Conservation (phyloP, 1,284 basidiomycete species). For the Melampsora larici-populina region DNA sequence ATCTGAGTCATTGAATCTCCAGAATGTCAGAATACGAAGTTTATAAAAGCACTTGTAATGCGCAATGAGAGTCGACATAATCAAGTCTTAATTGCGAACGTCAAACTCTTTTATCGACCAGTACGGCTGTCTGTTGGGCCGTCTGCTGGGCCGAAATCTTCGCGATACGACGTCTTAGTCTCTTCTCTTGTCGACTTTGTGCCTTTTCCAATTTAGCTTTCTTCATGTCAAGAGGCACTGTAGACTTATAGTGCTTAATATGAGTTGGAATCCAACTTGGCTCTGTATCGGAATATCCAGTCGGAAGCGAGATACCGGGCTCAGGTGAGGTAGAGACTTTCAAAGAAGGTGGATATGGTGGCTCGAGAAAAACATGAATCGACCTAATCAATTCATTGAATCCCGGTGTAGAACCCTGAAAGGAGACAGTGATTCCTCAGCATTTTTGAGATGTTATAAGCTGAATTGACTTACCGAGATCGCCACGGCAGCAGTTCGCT, state of each 20-base stretch:
- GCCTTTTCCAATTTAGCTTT: slow-evolving; percentile 34
- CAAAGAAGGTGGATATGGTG: slow-evolving; percentile 5
- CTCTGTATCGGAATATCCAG: neutral
- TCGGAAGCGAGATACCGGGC: neutral
- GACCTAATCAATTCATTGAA: neutral
- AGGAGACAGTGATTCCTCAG: neutral
- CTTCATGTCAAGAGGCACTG: slow-evolving; percentile 34
- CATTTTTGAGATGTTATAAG: neutral
- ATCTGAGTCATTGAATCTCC: too few relatives aligned
- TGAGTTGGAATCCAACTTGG: slow-evolving; percentile 25
- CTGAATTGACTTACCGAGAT: slow-evolving; percentile 7
- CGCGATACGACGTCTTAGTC: neutral
- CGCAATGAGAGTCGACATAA: too few relatives aligned
- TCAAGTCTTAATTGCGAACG: too few relatives aligned
- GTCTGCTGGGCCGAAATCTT: too few relatives aligned
- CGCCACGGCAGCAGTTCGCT: slow-evolving; percentile 19
- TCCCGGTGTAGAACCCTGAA: neutral
- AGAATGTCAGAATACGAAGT: too few relatives aligned
- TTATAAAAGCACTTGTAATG: too few relatives aligned
- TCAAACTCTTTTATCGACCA: too few relatives aligned
- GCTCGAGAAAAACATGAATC: neutral
- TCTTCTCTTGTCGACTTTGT: slow-evolving; percentile 12
- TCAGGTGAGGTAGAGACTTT: neutral
- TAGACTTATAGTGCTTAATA: slow-evolving; percentile 38
- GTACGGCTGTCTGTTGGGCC: too few relatives aligned